Evolutionary conservation across 495 filamentous ascomycete genomes (phyloP), one percentile per base, ranked within the genome.

Genomic region (Hypomontagnella submonticulosa): DNA sequence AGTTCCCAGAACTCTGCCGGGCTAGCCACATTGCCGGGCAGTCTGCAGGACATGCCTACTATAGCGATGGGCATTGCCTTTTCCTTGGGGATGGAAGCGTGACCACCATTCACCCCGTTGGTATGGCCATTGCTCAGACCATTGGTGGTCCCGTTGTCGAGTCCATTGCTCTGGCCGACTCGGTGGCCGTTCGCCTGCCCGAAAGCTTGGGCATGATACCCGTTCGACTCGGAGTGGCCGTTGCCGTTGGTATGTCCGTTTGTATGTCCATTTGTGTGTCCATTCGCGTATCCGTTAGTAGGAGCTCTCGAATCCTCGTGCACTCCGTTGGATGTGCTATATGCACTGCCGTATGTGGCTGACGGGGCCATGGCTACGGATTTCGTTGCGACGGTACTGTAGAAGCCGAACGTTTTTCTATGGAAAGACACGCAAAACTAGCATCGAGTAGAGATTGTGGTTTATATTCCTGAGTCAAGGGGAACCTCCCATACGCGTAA

Each of bases 1-100:
- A 86, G 68, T 36, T 86, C 77, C 84, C 85, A 88, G 52, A 88
- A 84, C 43, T 83, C 78, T 16, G 82, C 82, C 9, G 83, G 77
- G 12, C 75, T 85, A n/a, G 79, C 73, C 15, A 84, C 84, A 50
- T 82, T 80, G 10, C 81, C 80, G 0, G 85, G 80, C 49, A 86
- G 79, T 19, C 78, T 77, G 55, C 79, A 84, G 10, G 84, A 78
- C 73, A 86, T 73, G 27, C 85, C 85, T n/a, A 87, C 76, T 40
- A 87, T 77, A 36, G 85, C 85, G 42, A 87, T 81, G 13, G 85
- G 83, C 69, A 71, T 73, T 4, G 30, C 16, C 66, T 76, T 77
- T 15, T 57, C 62, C 20, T 60, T 70, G 7, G 66, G 55, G 4
- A 4, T 6, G 0, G 60, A n/a, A 20, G 59, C 5, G 19, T 40